A percentile compares a stretch with the other conserved stretches of the same genome.
Evolutionary conservation across 2,329 filamentous ascomycete genomes (phyloP).

Genomic region (Laburnicola sp.): DNA sequence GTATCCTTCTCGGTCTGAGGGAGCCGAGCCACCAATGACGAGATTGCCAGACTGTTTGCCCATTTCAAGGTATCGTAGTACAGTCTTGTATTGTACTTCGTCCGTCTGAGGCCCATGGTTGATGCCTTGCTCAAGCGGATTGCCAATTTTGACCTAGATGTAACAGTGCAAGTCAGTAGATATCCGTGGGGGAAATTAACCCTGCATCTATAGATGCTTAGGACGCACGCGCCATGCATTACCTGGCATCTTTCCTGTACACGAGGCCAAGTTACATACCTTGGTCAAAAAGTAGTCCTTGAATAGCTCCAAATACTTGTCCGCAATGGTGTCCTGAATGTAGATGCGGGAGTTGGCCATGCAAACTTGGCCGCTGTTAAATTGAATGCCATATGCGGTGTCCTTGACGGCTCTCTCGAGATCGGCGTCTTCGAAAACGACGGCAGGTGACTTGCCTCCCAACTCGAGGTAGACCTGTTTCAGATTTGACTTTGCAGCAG

Average conservation of each 20-base stretch:
- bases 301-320: constrained; percentile 49
- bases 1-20: constrained; percentile 37
- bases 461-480: constrained; percentile 86
- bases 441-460: constrained; percentile 84
- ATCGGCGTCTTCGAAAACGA: constrained; percentile 78
- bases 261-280: too few species aligned
- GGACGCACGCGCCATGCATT: too few species aligned
- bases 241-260: too few species aligned
- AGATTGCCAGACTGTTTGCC: constrained; percentile 68
- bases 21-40: constrained; percentile 33
- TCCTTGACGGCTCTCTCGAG: constrained; percentile 70
- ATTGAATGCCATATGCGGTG: constrained; percentile 54
- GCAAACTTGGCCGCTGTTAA: constrained; percentile 63
- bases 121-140: constrained; percentile 72
- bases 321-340: constrained; percentile 58
- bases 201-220: too few species aligned
- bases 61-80: constrained; percentile 52
- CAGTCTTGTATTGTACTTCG: constrained; percentile 54
- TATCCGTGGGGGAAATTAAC: too few species aligned
- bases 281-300: constrained; percentile 38
- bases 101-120: constrained; percentile 61
- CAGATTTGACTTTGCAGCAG: constrained; percentile 75
- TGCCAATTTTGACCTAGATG: constrained; percentile 47
- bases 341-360: constrained; percentile 63
- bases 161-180: not conserved